These are phyloP conservation scores for Hymenoscyphus fraxineus DNA, from an alignment of 2,329 filamentous ascomycete species.

Conservation along the genomic window DNA sequence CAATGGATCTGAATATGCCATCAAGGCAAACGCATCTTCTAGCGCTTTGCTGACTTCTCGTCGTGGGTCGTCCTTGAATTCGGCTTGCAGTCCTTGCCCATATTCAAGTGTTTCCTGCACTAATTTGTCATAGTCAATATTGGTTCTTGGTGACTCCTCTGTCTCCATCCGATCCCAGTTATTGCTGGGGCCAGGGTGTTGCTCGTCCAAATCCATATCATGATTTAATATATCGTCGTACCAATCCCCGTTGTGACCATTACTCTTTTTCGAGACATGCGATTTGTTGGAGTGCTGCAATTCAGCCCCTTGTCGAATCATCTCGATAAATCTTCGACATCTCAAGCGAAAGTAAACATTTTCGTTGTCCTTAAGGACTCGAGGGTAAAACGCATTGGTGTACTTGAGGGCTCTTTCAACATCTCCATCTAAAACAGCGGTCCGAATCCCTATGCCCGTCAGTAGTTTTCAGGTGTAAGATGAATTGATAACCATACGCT, in stretches of 20 bases:
- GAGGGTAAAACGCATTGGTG: constrained; percentile 73
- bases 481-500: constrained; percentile 57
- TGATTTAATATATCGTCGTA: constrained; percentile 37
- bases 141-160: constrained; percentile 36
- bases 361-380: constrained; percentile 74
- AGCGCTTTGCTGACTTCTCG: constrained; percentile 70
- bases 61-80: constrained; percentile 70
- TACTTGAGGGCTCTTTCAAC: constrained; percentile 85
- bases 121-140: constrained; percentile 41
- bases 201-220: constrained; percentile 53
- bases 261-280: constrained; percentile 36
- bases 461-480: background rate
- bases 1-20: constrained; percentile 81
- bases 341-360: constrained; percentile 83
- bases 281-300: constrained; percentile 40
- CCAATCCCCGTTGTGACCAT: constrained; percentile 38
- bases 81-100: constrained; percentile 70
- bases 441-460: constrained; percentile 66
- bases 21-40: constrained; percentile 79
- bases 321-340: constrained; percentile 92
- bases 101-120: constrained; percentile 71
- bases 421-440: constrained; percentile 84
- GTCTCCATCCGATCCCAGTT: constrained; percentile 51
- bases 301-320: constrained; percentile 75
- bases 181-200: constrained; percentile 39